These are phyloP conservation scores for Zostera marina DNA, from an alignment of 116 monocot species.

Conservation along the genomic window DNA sequence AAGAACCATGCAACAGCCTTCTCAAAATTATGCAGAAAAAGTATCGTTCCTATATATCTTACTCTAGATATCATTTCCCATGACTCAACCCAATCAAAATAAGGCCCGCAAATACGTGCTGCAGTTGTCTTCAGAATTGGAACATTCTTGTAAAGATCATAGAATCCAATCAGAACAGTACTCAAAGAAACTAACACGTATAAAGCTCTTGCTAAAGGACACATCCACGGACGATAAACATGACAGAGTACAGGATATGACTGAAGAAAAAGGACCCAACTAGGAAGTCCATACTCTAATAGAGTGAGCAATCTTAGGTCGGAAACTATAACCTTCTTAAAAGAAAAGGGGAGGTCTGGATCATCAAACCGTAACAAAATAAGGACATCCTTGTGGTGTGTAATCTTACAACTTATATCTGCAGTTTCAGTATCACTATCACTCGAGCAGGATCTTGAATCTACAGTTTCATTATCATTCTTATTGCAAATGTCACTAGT, in stretches of 20 bases:
- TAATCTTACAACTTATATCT: constrained; percentile 22
- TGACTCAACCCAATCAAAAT: constrained; percentile 91
- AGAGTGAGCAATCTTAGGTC: constrained; percentile 71
- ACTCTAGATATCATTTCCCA: constrained; percentile 99
- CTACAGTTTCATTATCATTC: constrained; percentile 20
- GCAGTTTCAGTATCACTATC: constrained; percentile 29
- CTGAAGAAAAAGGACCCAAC: constrained; percentile 95
- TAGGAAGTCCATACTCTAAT: constrained; percentile 92
- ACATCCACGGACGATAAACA: constrained; percentile 97
- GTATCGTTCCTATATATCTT: constrained; percentile 90
- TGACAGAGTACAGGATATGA: constrained; percentile 90
- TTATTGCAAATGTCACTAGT: constrained; percentile 27
- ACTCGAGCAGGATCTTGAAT: constrained; percentile 19
- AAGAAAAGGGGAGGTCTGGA: constrained; percentile 78
- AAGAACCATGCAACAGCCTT: constrained; percentile 73
- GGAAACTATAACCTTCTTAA: constrained; percentile 65
- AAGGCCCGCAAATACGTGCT: constrained; percentile 76
- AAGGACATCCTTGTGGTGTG: constrained; percentile 63
- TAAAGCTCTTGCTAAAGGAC: constrained; percentile 68
- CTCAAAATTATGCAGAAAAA: constrained; percentile 93
- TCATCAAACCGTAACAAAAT: constrained; percentile 77
- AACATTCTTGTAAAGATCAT: constrained; percentile 96
- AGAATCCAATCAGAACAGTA: constrained; percentile 97
- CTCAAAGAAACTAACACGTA: constrained; percentile 66
- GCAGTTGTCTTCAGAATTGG: constrained; percentile 80